phyloP scores from a whole-genome alignment of 345 rosid species.

The Rhodamnia rubescens region DNA sequence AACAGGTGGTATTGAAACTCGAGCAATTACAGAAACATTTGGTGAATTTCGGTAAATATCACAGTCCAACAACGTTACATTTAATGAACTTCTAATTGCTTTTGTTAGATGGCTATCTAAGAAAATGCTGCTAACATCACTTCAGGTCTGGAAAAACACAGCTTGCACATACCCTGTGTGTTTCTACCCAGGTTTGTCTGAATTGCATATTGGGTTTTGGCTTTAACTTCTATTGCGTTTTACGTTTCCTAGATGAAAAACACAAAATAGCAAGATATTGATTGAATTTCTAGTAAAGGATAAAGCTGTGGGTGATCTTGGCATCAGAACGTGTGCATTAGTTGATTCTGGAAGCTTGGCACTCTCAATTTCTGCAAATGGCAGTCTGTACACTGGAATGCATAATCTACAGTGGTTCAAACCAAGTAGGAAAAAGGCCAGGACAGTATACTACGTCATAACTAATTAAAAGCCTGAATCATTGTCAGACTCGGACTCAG shows the following conservation, averaged over 20 bases:
- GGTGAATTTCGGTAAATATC: neutral
- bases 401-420: neutral
- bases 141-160: slow-evolving; percentile 93
- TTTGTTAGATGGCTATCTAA: neutral
- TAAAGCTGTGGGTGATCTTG: neutral
- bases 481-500: neutral
- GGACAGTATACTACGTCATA: neutral
- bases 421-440: neutral
- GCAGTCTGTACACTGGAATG: neutral
- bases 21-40: neutral
- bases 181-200: slow-evolving; percentile 68
- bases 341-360: neutral
- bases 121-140: neutral
- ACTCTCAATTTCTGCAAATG: neutral
- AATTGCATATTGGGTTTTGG: neutral
- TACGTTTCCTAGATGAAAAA: neutral
- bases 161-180: slow-evolving; percentile 83
- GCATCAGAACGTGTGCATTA: neutral
- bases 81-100: neutral
- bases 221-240: neutral
- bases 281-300: neutral
- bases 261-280: neutral
- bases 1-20: neutral
- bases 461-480: neutral
- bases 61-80: neutral